A percentile compares a stretch with the other conserved stretches of the same genome.
Evolutionary conservation across 345 rosid genomes (phyloP).

Genomic region (Euphorbia pulcherrima): DNA sequence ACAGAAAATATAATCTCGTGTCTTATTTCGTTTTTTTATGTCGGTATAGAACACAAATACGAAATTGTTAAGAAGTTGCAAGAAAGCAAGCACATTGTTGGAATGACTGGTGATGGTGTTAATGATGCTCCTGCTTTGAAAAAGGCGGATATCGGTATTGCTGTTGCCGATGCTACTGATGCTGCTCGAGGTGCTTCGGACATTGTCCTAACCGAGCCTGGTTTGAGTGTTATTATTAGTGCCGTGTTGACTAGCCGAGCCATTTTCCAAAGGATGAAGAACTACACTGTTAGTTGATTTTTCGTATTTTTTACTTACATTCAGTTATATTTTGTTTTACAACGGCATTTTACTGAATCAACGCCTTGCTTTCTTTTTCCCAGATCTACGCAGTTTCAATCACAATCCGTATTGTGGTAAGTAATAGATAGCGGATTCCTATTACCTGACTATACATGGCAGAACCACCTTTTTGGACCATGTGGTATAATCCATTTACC

Average conservation of each 20-base stretch:
- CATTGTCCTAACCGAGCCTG: slow-evolving; percentile 32
- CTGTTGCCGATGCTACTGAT: slow-evolving; percentile 35
- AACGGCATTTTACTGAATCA: background rate
- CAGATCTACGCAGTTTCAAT: slow-evolving; percentile 37
- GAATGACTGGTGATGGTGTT: slow-evolving; percentile 39
- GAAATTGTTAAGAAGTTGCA: slow-evolving; percentile 37
- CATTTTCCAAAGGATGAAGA: slow-evolving; percentile 36
- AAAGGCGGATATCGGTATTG: slow-evolving; percentile 34
- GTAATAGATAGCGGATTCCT: background rate
- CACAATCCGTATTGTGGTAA: slow-evolving; percentile 35
- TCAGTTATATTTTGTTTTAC: background rate
- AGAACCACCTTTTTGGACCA: too few species aligned
- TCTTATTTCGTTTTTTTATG: background rate
- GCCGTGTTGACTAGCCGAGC: slow-evolving; percentile 34
- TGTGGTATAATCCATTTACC: too few species aligned
- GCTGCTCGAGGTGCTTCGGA: slow-evolving; percentile 35
- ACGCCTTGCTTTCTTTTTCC: background rate
- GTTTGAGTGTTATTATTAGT: slow-evolving; percentile 33
- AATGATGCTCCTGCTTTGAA: slow-evolving; percentile 37
- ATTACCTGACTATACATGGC: background rate
- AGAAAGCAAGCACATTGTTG: slow-evolving; percentile 33
- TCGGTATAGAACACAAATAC: slow-evolving; percentile 29
- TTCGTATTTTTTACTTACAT: background rate
- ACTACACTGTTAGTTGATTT: slow-evolving; percentile 27
- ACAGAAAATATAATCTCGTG: background rate